phyloP scores from a whole-genome alignment of 2,329 filamentous ascomycete species.

The Hansfordia pulvinata region DNA sequence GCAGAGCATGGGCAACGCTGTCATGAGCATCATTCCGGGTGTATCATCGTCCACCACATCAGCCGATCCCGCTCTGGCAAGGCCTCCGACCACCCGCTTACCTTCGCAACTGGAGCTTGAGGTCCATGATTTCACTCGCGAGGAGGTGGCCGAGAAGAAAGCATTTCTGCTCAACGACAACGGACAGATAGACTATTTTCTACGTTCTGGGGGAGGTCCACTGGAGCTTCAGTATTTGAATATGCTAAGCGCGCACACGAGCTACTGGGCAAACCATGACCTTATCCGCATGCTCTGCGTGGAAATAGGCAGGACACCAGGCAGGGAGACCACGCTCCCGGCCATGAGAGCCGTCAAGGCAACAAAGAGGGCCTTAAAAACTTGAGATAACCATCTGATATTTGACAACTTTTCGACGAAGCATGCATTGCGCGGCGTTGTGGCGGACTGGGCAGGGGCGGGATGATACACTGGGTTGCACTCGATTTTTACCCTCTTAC shows the following conservation, averaged over 20 bases:
- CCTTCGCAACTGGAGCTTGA: conserved; percentile 74
- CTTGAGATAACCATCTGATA: no score
- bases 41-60: conserved; percentile 16
- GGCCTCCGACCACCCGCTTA: conserved; percentile 30
- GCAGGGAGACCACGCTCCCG: conserved; percentile 44
- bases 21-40: conserved; percentile 49
- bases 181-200: conserved; percentile 83
- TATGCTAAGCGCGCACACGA: conserved; percentile 90
- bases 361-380: conserved; percentile 26
- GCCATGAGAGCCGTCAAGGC: conserved; percentile 46
- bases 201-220: conserved; percentile 72
- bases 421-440: no score
- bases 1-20: conserved; percentile 46
- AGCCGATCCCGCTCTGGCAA: conserved; percentile 13
- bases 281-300: conserved; percentile 84
- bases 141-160: conserved; percentile 83
- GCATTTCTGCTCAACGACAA: conserved; percentile 88
- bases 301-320: conserved; percentile 67
- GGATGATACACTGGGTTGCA: no score
- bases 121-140: conserved; percentile 84
- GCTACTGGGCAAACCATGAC: conserved; percentile 81
- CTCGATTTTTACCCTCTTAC: no score
- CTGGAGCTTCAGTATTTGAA: conserved; percentile 93
- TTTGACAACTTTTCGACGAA: no score
- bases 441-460: no score